Evolutionary conservation across 768 basidiomycete species (phyloP).

Genomic region (Naematelia encephala): DNA sequence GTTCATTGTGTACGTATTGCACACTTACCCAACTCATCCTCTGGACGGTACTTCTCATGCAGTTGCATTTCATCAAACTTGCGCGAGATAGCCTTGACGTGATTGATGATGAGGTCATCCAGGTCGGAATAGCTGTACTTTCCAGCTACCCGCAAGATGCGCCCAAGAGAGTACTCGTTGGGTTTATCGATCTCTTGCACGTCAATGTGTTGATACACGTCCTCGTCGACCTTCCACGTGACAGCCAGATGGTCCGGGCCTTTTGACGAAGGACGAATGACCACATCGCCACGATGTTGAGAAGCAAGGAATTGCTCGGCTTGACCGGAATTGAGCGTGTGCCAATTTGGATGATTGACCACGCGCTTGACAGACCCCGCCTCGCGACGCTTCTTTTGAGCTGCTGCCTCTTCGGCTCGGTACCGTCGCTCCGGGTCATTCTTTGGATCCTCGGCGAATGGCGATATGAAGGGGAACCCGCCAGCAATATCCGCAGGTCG

Average conservation of each 20-base stretch:
- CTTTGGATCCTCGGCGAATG: constrained; percentile 46
- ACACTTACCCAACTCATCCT: constrained; percentile 85
- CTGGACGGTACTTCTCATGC: constrained; percentile 88
- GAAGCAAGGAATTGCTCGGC: constrained; percentile 85
- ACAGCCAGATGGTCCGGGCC: constrained; percentile 89
- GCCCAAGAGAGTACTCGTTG: constrained; percentile 50
- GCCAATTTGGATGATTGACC: constrained; percentile 97
- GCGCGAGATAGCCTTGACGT: constrained; percentile 88
- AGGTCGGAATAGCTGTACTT: constrained; percentile 85
- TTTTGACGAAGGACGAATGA: constrained; percentile 93
- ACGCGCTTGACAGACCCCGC: constrained; percentile 74
- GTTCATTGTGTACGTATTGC: not conserved
- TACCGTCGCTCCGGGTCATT: constrained; percentile 37
- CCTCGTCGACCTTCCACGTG: constrained; percentile 98
- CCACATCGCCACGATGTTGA: constrained; percentile 91
- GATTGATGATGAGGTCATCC: constrained; percentile 94
- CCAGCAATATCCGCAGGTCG: constrained; percentile 51
- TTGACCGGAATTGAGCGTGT: constrained; percentile 83
- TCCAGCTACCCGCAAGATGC: constrained; percentile 53
- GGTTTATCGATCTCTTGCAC: constrained; percentile 54
- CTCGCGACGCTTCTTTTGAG: constrained; percentile 79
- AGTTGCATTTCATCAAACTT: constrained; percentile 91
- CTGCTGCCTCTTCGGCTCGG: constrained; percentile 58
- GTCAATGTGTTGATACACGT: constrained; percentile 86
- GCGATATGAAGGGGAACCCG: constrained; percentile 32